Evolutionary conservation across 495 filamentous ascomycete species (phyloP), one percentile per base, ranked within the genome.

Genomic region (Penicillium maclennaniae): DNA sequence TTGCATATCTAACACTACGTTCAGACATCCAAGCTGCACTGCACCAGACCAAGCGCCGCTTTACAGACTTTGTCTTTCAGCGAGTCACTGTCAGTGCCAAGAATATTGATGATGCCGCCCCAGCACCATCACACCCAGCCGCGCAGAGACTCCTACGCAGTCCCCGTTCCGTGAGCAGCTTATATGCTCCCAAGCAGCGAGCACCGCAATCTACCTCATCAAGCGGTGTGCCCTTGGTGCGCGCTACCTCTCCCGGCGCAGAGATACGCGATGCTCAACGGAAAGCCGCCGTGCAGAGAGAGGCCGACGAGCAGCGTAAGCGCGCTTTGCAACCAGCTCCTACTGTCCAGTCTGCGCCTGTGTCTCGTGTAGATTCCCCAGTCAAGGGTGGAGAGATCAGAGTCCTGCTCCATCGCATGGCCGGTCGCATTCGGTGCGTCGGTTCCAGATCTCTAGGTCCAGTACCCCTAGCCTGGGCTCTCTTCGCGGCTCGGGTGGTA

Each of bases 41-140:
- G 8, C 74, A 75, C 43, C 74, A 72, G 45, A 76, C 67, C 10
- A 79, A 77, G 60, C 69, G 73, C n/a, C 71, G 75, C 6, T 79
- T 79, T 53, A 76, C 73, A 31, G 75, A 77, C 58, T 79, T 71
- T 56, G 62, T 72, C 52, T 79, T 79, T 43, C 70, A 75, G 41
- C 58, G 74, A 47, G 73, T 77, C 45, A 61, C 66, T 19, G 27
- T 68, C 49, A 58, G 51, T 17, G 55, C 54, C 26, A 58, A 59
- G 28, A 63, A 61, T 49, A 47, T 9, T 12, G 45, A 50, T 50
- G 46, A 55, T 17, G 49, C 63, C 0, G 19, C 60, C 15, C 48
- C 65, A 4, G 26, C 53, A 46, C 43, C 65, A 5, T 51, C 55
- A 6, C 48, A 53, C 16, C 55, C 57, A 37, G 51, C 58, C 8